Percentiles rank a stretch among this genome's conserved stretches.
phyloP scores from a whole-genome alignment of 306 rosid species.

The Alnus rubra region DNA sequence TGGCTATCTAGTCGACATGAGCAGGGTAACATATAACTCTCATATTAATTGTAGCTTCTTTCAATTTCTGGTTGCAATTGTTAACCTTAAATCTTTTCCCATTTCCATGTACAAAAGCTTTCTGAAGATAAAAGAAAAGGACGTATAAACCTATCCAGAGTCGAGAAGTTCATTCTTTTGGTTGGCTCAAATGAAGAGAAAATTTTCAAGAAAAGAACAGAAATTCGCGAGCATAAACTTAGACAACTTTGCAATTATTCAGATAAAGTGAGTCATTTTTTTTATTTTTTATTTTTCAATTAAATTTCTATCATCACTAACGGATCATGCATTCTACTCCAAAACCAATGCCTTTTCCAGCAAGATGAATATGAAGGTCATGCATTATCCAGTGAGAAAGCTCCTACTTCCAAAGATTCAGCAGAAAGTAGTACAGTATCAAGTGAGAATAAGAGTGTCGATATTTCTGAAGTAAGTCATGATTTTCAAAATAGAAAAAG shows the following conservation, averaged over 20 bases:
- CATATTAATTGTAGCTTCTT: not conserved
- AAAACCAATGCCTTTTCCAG: constrained; percentile 1
- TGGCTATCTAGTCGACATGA: constrained; percentile 55
- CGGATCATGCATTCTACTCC: not conserved
- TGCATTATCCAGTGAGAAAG: constrained; percentile 8
- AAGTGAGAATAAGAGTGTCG: too few relatives aligned
- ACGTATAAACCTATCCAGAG: constrained; percentile 47
- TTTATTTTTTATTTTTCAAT: not conserved
- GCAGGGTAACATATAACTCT: constrained; percentile 33
- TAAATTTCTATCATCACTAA: not conserved
- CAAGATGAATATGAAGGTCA: constrained; percentile 11
- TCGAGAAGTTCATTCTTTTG: constrained; percentile 48
- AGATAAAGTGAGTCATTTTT: constrained; percentile 38
- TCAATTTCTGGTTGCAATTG: not conserved
- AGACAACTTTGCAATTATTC: constrained; percentile 15
- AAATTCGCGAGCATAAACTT: constrained; percentile 20
- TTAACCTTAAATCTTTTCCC: not conserved
- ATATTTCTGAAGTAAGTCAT: constrained; percentile 27
- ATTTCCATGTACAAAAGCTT: constrained; percentile 19
- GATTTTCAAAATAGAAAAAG: not conserved
- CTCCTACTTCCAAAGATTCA: not conserved
- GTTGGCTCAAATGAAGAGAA: constrained; percentile 52
- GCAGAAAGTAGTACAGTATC: not conserved
- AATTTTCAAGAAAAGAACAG: constrained; percentile 45
- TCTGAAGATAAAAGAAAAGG: constrained; percentile 30